Conservation (phyloP, 1,284 basidiomycete species). For the Pseudozyma tsukubaensis region DNA sequence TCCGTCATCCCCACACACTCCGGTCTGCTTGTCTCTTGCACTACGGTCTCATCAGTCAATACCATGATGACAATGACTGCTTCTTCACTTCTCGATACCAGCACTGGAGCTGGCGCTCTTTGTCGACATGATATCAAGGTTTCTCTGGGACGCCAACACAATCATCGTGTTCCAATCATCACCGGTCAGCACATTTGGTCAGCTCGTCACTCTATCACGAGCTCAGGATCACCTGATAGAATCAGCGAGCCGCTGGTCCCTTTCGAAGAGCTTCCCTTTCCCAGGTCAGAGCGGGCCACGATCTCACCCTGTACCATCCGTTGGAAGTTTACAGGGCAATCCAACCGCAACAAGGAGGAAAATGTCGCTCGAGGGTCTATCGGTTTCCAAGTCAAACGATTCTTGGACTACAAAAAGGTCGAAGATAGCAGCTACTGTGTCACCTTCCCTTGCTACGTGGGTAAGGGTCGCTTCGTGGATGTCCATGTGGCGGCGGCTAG, state of each 20-base stretch:
- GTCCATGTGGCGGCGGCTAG: background rate
- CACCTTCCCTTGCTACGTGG: background rate
- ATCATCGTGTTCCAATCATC: no score
- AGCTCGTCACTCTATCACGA: no score
- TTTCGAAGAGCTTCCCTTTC: slow-evolving; percentile 1
- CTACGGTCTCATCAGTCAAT: no score
- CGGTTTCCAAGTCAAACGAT: background rate
- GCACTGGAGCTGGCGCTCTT: no score
- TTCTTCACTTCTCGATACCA: no score
- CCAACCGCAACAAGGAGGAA: background rate
- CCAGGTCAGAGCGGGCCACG: background rate
- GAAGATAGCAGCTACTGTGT: background rate
- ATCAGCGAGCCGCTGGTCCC: background rate
- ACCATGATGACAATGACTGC: no score
- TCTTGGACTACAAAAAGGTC: background rate
- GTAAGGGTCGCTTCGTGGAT: background rate
- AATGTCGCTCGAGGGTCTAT: background rate
- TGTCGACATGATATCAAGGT: no score
- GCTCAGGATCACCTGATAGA: no score
- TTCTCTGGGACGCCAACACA: no score
- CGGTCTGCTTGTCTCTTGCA: no score
- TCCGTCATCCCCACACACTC: no score
- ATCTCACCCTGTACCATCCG: background rate
- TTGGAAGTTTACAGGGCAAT: background rate
- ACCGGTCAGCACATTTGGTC: background rate